Percentiles rank a stretch among this genome's conserved stretches.
Evolutionary conservation across 805 yeast species (phyloP).

Genomic region (Hemisphaericaspora nanyangensis): DNA sequence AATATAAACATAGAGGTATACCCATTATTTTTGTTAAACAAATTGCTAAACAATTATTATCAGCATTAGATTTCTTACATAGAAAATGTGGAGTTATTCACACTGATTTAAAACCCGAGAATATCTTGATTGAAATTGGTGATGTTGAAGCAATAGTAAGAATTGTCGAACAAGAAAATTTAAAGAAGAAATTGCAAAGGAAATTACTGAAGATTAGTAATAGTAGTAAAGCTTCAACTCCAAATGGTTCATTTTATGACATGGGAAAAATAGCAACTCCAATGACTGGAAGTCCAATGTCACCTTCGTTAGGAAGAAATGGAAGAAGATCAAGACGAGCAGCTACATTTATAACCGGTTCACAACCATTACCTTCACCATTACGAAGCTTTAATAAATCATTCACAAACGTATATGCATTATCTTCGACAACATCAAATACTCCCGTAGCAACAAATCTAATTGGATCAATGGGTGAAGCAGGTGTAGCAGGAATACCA

Average conservation of each 20-base stretch:
- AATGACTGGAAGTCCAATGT: slow-evolving; percentile 13
- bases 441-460: slow-evolving; percentile 22
- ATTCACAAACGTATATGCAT: slow-evolving; percentile 33
- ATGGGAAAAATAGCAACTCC: slow-evolving; percentile 2
- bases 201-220: slow-evolving; percentile 31
- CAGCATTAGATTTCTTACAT: slow-evolving; percentile 70
- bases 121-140: slow-evolving; percentile 74
- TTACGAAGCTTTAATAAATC: slow-evolving; percentile 53
- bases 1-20: slow-evolving; percentile 75
- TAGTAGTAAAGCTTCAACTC: slow-evolving; percentile 13
- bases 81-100: slow-evolving; percentile 72
- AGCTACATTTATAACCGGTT: slow-evolving; percentile 78
- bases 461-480: not conserved
- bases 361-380: slow-evolving; percentile 92
- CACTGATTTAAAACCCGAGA: slow-evolving; percentile 72
- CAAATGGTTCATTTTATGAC: slow-evolving; percentile 12
- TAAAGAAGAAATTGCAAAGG: slow-evolving; percentile 42
- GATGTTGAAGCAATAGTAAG: slow-evolving; percentile 76
- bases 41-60: slow-evolving; percentile 71
- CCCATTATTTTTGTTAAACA: slow-evolving; percentile 75
- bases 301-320: slow-evolving; percentile 40
- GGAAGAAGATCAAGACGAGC: slow-evolving; percentile 64
- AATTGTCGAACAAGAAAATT: slow-evolving; percentile 60
- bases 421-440: slow-evolving; percentile 36
- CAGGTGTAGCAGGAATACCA: not conserved